Evolutionary conservation across 2,329 filamentous ascomycete species (phyloP).

Genomic region (Metarhizium album): DNA sequence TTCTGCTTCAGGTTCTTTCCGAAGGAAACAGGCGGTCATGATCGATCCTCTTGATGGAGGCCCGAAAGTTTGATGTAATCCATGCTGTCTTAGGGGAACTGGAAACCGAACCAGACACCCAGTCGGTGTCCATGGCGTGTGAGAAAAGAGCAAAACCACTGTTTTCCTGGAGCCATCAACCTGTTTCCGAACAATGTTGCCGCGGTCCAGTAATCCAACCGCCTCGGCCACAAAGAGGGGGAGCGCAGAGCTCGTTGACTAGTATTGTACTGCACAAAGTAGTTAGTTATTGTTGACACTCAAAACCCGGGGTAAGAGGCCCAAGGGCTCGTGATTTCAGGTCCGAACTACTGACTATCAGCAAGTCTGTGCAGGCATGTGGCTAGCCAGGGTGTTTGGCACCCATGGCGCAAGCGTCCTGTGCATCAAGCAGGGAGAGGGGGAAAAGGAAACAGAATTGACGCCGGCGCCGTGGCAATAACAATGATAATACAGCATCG

Average conservation of each 20-base stretch:
- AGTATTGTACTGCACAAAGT: not conserved
- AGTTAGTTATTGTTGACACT: not conserved
- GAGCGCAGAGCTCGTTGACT: not conserved
- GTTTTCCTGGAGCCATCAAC: too few relatives aligned
- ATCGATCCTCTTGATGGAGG: too few relatives aligned
- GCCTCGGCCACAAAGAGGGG: too few relatives aligned
- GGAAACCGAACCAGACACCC: too few relatives aligned
- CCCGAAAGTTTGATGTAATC: too few relatives aligned
- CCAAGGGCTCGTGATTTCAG: not conserved
- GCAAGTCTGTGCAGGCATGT: not conserved
- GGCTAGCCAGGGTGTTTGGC: not conserved
- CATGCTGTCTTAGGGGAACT: too few relatives aligned
- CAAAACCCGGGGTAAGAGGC: not conserved
- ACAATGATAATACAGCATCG: not conserved
- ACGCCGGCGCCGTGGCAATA: not conserved
- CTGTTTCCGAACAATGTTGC: too few relatives aligned
- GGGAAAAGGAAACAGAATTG: not conserved
- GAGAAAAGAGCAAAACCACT: too few relatives aligned
- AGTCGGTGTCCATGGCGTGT: too few relatives aligned
- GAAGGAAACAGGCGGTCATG: too few relatives aligned
- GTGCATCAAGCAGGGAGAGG: not conserved
- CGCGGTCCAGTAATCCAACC: too few relatives aligned
- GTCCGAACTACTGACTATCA: not conserved
- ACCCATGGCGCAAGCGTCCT: not conserved
- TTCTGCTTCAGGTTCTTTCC: too few relatives aligned